Evolutionary conservation across 1,284 basidiomycete genomes (phyloP).

Genomic region (Ustanciosporium gigantosporum): DNA sequence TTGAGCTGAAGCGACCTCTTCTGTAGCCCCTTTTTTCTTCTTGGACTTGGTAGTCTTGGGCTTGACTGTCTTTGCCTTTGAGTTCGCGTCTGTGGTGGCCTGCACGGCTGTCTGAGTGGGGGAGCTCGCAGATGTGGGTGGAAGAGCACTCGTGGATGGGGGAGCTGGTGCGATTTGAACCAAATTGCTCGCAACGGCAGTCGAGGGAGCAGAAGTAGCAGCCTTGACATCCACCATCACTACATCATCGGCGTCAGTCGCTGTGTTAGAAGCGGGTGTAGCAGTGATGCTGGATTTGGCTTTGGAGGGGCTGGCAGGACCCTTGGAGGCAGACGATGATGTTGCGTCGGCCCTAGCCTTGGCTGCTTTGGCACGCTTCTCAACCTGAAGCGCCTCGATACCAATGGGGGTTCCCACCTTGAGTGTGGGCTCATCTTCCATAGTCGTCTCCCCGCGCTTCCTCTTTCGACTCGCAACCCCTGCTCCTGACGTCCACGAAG

Average conservation of each 20-base stretch:
- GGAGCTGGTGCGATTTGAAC: too few relatives aligned
- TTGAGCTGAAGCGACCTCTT: too few relatives aligned
- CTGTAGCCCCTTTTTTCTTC: slow-evolving; percentile 30
- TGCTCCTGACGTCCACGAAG: slow-evolving; percentile 48
- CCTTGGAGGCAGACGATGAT: not conserved
- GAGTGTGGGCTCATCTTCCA: slow-evolving; percentile 42
- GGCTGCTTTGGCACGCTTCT: slow-evolving; percentile 40
- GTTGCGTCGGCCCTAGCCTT: slow-evolving; percentile 29
- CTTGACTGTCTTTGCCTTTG: slow-evolving; percentile 6
- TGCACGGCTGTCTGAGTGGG: not conserved
- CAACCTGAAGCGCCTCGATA: slow-evolving; percentile 52
- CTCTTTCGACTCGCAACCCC: slow-evolving; percentile 50
- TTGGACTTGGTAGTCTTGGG: slow-evolving; percentile 31
- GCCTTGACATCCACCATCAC: not conserved
- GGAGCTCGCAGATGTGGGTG: too few relatives aligned
- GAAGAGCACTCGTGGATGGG: too few relatives aligned
- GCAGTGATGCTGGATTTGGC: slow-evolving; percentile 3
- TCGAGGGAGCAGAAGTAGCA: not conserved
- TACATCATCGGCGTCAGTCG: not conserved
- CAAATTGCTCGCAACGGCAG: too few relatives aligned
- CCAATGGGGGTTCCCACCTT: slow-evolving; percentile 56
- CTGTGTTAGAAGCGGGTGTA: not conserved
- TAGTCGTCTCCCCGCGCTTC: slow-evolving; percentile 44
- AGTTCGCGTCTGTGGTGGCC: not conserved
- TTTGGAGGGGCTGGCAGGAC: slow-evolving; percentile 5